Evolutionary conservation across 2,329 filamentous ascomycete species (phyloP).

Genomic region (Geosmithia putterillii): DNA sequence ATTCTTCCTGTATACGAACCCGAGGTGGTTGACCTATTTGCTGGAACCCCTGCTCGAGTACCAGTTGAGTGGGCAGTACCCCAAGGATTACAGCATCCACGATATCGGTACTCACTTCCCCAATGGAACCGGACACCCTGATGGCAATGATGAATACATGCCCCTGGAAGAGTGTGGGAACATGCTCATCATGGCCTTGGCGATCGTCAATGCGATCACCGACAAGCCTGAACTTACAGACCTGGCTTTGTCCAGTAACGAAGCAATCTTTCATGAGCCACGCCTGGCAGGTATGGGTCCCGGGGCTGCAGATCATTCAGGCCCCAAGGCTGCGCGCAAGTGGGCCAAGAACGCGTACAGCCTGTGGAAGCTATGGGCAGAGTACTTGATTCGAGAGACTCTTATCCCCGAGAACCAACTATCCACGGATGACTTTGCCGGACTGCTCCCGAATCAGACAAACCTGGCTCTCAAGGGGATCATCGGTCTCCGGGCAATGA

Average conservation of each 20-base stretch:
- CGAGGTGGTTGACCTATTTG: slow-evolving; percentile 42
- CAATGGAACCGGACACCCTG: slow-evolving; percentile 56
- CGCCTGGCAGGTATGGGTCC: background rate
- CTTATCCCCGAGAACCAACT: slow-evolving; percentile 66
- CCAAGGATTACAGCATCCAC: slow-evolving; percentile 60
- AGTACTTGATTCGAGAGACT: slow-evolving; percentile 63
- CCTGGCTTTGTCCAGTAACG: background rate
- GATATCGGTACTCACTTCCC: slow-evolving; percentile 59
- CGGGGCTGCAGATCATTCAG: background rate
- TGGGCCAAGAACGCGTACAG: slow-evolving; percentile 30
- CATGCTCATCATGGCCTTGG: slow-evolving; percentile 73
- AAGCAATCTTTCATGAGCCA: background rate
- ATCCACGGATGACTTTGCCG: slow-evolving; percentile 76
- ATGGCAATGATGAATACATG: slow-evolving; percentile 62
- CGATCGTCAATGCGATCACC: slow-evolving; percentile 31
- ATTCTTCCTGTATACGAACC: slow-evolving; percentile 72
- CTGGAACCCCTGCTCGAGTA: slow-evolving; percentile 55
- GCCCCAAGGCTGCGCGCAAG: background rate
- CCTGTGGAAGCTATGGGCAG: slow-evolving; percentile 67
- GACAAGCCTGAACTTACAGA: slow-evolving; percentile 37
- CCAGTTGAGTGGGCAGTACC: slow-evolving; percentile 54
- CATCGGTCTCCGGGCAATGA: slow-evolving; percentile 68
- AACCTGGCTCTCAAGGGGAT: slow-evolving; percentile 76
- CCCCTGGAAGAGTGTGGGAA: slow-evolving; percentile 70
- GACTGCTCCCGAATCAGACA: slow-evolving; percentile 57